Evolutionary conservation across 2,329 filamentous ascomycete genomes (phyloP).

Genomic region (Teratosphaeria gauchensis): DNA sequence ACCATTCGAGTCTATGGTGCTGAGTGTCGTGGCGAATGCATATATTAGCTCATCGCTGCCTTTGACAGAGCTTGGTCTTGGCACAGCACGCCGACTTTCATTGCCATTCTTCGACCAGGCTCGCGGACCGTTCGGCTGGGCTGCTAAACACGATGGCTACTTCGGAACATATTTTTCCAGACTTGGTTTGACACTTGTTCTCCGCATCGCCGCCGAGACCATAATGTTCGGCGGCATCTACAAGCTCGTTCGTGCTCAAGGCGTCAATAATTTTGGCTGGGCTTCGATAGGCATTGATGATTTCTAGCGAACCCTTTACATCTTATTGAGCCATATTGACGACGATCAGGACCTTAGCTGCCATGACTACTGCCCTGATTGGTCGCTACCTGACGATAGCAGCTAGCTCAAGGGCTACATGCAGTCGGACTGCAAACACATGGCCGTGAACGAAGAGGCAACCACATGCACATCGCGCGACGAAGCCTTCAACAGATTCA

Average conservation of each 20-base stretch:
- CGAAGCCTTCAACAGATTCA: neutral
- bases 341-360: neutral
- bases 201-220: slow-evolving; percentile 6
- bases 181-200: slow-evolving; percentile 12
- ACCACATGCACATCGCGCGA: neutral
- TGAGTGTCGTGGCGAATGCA: slow-evolving; percentile 11
- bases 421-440: too few relatives aligned
- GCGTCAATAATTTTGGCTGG: slow-evolving; percentile 13
- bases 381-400: too few relatives aligned
- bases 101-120: neutral
- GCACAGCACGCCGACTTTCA: neutral
- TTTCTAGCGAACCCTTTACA: neutral
- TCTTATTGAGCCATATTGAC: neutral
- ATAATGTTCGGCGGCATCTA: slow-evolving; percentile 14
- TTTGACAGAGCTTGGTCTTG: slow-evolving; percentile 1
- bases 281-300: neutral
- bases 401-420: too few relatives aligned
- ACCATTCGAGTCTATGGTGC: slow-evolving; percentile 16
- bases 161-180: slow-evolving; percentile 1
- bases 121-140: slow-evolving; percentile 1
- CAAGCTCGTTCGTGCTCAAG: slow-evolving; percentile 8
- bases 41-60: slow-evolving; percentile 10
- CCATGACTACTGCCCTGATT: too few relatives aligned
- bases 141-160: slow-evolving; percentile 7
- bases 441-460: too few relatives aligned